A percentile compares a stretch with the other conserved stretches of the same genome.
These are phyloP conservation scores for Voacanga thouarsii DNA, from an alignment of 257 asterid species.

Conservation along the genomic window DNA sequence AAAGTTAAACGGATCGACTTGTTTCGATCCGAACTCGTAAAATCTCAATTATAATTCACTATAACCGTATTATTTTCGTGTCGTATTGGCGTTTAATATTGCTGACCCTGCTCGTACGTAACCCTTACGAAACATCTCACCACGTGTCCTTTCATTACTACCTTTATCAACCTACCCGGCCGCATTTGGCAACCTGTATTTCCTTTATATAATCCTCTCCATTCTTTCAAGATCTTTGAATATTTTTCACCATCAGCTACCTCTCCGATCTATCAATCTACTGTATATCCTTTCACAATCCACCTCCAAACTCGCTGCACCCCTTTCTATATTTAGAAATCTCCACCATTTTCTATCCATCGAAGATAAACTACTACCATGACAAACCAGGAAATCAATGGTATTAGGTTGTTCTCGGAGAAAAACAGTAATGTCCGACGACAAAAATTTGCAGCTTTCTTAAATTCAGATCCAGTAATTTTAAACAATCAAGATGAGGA, in stretches of 20 bases:
- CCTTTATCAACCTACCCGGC: conserved; percentile 26
- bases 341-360: not conserved
- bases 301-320: not conserved
- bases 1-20: no score
- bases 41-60: no score
- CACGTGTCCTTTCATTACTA: conserved; percentile 47
- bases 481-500: conserved; percentile 25
- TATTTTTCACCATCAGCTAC: not conserved
- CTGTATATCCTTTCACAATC: conserved; percentile 4
- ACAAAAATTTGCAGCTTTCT: conserved; percentile 41
- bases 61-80: no score
- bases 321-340: not conserved
- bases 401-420: conserved; percentile 22
- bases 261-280: not conserved
- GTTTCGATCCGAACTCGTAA: no score
- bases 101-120: conserved; percentile 17
- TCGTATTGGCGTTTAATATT: no score
- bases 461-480: conserved; percentile 35
- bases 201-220: conserved; percentile 13
- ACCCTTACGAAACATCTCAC: conserved; percentile 41
- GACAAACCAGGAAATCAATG: conserved; percentile 29
- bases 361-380: not conserved
- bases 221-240: not conserved
- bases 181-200: not conserved
- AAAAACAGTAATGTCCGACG: conserved; percentile 29